These are phyloP conservation scores for Tubosaeta brunneosetosa DNA, from an alignment of 768 basidiomycete species.

Conservation along the genomic window DNA sequence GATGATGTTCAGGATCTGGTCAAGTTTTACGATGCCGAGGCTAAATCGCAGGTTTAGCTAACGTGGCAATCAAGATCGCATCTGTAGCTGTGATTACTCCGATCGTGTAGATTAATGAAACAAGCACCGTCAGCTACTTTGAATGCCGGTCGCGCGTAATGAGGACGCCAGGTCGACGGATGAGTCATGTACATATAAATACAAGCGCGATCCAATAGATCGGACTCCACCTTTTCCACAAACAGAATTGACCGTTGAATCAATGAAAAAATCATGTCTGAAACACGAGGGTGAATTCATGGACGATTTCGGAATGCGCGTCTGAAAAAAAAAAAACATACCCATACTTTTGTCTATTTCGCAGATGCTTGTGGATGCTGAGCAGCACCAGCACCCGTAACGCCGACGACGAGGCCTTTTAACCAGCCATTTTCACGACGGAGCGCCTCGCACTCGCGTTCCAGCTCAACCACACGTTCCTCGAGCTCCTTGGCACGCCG, in stretches of 20 bases:
- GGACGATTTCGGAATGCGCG: background rate
- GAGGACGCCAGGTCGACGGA: background rate
- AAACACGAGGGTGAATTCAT: background rate
- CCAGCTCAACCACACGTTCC: conserved; percentile 70
- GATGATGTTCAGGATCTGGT: conserved; percentile 91
- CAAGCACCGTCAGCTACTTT: background rate
- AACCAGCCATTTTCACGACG: conserved; percentile 91
- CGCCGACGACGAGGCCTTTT: conserved; percentile 84
- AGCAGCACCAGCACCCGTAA: conserved; percentile 62
- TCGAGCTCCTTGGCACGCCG: conserved; percentile 81
- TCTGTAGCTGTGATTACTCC: background rate
- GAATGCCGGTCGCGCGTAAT: background rate
- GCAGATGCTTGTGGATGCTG: conserved; percentile 24
- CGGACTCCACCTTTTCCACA: background rate
- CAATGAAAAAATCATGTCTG: background rate
- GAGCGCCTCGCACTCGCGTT: conserved; percentile 86
- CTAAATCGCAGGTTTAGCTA: conserved; percentile 11
- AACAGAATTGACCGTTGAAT: background rate
- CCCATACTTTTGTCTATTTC: conserved; percentile 13
- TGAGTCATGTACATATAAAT: conserved; percentile 11
- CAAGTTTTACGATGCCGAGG: conserved; percentile 68
- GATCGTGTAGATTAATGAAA: background rate
- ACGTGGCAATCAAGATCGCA: background rate
- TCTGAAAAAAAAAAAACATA: background rate
- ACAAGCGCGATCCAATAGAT: conserved; percentile 10